Evolutionary conservation across 495 filamentous ascomycete species (phyloP).

Genomic region (Aspergillus diversus): DNA sequence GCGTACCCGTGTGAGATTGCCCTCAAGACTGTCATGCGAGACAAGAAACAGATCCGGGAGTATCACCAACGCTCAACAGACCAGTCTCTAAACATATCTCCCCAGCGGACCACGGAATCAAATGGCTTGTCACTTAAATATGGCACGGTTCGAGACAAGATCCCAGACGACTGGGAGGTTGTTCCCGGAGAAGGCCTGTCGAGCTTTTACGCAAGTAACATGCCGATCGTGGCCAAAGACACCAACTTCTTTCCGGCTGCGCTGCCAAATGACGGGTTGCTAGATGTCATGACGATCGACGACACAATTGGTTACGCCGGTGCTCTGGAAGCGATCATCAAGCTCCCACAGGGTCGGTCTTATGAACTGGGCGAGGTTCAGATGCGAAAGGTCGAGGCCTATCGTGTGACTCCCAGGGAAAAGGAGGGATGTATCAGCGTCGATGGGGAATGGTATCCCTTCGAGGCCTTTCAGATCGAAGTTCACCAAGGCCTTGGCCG

Average conservation of each 20-base stretch:
- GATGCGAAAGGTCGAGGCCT: conserved; percentile 81
- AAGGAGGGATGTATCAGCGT: conserved; percentile 86
- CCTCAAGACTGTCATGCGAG: too few species aligned
- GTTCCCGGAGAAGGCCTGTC: conserved; percentile 62
- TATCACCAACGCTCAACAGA: too few species aligned
- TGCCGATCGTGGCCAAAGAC: conserved; percentile 79
- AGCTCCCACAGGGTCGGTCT: conserved; percentile 70
- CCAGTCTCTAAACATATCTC: too few species aligned
- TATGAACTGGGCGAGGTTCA: conserved; percentile 77
- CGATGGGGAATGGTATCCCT: conserved; percentile 86
- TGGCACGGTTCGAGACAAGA: conserved; percentile 1
- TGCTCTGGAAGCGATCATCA: conserved; percentile 66
- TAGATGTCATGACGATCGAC: conserved; percentile 78
- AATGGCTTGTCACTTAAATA: too few species aligned
- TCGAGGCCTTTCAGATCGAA: conserved; percentile 88
- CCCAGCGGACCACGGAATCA: too few species aligned
- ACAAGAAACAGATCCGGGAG: too few species aligned
- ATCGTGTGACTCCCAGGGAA: conserved; percentile 75
- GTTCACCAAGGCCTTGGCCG: conserved; percentile 82
- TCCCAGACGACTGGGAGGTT: conserved; percentile 29
- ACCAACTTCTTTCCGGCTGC: conserved; percentile 78
- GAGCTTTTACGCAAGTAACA: conserved; percentile 85
- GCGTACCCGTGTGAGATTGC: conserved; percentile 84
- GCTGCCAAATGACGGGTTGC: conserved; percentile 56
- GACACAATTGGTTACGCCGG: conserved; percentile 69